Evolutionary conservation across 345 rosid genomes (phyloP).

Genomic region (Lumnitzera racemosa): DNA sequence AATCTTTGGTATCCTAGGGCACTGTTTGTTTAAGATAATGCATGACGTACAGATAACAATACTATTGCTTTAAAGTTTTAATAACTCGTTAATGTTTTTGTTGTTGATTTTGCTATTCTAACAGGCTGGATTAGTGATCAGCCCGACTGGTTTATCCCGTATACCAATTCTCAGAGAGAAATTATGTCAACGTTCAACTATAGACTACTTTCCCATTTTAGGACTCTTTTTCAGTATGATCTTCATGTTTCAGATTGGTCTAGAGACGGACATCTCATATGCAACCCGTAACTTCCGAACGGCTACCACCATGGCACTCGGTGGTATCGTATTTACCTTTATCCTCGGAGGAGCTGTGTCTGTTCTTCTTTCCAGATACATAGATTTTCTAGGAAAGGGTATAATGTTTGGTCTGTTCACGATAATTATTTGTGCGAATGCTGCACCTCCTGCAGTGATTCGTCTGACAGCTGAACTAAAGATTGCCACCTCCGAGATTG

Average conservation of each 20-base stretch:
- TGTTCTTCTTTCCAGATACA: slow-evolving; percentile 22
- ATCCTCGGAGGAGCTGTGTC: slow-evolving; percentile 32
- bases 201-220: slow-evolving; percentile 40
- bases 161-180: slow-evolving; percentile 22
- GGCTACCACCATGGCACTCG: slow-evolving; percentile 35
- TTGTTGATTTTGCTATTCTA: background rate
- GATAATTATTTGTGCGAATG: slow-evolving; percentile 42
- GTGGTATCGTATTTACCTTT: slow-evolving; percentile 26
- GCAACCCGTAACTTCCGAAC: slow-evolving; percentile 38
- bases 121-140: slow-evolving; percentile 75
- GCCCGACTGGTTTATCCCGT: slow-evolving; percentile 64
- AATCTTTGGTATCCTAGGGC: background rate
- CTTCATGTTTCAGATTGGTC: slow-evolving; percentile 77
- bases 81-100: background rate
- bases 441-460: slow-evolving; percentile 64
- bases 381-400: slow-evolving; percentile 14
- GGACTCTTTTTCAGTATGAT: slow-evolving; percentile 44
- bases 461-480: slow-evolving; percentile 62
- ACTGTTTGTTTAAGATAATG: background rate
- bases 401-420: slow-evolving; percentile 8
- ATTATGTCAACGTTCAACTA: slow-evolving; percentile 49
- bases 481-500: slow-evolving; percentile 56
- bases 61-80: background rate
- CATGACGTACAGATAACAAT: no score
- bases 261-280: slow-evolving; percentile 56